Evolutionary conservation across 1,284 basidiomycete species (phyloP).

Genomic region (Papiliotrema nemorosa): DNA sequence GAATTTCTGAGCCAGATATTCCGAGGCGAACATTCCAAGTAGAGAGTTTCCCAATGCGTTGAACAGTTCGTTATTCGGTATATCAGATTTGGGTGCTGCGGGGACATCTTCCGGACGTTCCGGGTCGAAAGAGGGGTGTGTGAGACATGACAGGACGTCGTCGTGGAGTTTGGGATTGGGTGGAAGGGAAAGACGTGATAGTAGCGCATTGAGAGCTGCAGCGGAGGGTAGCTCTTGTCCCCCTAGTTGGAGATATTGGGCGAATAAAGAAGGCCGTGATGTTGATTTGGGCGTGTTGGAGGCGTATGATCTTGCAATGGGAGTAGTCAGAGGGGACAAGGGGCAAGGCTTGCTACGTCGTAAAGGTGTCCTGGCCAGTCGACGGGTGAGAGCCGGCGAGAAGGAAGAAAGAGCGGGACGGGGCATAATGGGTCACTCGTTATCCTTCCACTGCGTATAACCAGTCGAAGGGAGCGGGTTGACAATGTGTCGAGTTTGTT

Average conservation of each 20-base stretch:
- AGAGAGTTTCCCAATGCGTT: conserved; percentile 80
- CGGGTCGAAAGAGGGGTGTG: conserved; percentile 66
- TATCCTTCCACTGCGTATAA: too few relatives aligned
- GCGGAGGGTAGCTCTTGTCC: conserved; percentile 10
- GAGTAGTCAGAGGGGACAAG: not conserved
- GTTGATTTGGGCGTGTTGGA: not conserved
- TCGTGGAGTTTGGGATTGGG: conserved; percentile 26
- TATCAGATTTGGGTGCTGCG: conserved; percentile 49
- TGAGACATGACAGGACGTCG: conserved; percentile 50
- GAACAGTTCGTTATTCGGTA: conserved; percentile 73
- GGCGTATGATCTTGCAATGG: too few relatives aligned
- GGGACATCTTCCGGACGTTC: not conserved
- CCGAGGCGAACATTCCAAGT: conserved; percentile 84
- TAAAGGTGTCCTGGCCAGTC: conserved; percentile 24
- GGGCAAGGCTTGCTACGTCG: conserved; percentile 4
- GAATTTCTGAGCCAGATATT: conserved; percentile 76
- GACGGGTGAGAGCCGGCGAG: conserved; percentile 24
- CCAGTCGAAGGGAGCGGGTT: too few relatives aligned
- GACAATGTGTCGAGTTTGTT: too few relatives aligned
- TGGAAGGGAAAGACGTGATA: conserved; percentile 40
- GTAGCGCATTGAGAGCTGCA: conserved; percentile 38
- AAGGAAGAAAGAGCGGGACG: conserved; percentile 11
- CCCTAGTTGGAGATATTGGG: not conserved
- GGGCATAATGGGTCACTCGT: conserved; percentile 3
- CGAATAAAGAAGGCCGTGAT: not conserved